These are phyloP conservation scores for Diatrype stigma DNA, from an alignment of 2,329 filamentous ascomycete genomes.

Conservation along the genomic window DNA sequence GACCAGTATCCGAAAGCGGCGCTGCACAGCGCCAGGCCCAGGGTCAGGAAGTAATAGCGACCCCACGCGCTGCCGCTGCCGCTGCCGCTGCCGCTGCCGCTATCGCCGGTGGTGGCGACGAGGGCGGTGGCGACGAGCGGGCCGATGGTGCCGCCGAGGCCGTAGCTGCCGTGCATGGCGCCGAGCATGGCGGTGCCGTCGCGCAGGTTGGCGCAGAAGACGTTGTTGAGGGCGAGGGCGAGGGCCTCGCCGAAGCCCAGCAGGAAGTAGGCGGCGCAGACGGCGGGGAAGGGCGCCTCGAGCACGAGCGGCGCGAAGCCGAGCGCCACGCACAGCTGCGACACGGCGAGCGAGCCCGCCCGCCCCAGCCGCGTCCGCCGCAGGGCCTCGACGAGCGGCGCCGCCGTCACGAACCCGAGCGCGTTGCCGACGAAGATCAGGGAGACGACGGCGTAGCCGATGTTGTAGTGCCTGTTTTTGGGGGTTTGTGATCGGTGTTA, in stretches of 20 bases:
- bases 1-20: slow-evolving; percentile 59
- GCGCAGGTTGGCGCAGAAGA: slow-evolving; percentile 52
- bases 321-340: slow-evolving; percentile 50
- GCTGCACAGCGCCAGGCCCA: slow-evolving; percentile 55
- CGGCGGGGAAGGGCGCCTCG: slow-evolving; percentile 64
- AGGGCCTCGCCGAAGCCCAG: slow-evolving; percentile 56
- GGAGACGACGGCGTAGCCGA: slow-evolving; percentile 75
- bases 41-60: slow-evolving; percentile 65
- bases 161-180: slow-evolving; percentile 63
- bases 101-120: slow-evolving; percentile 50
- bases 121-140: slow-evolving; percentile 74
- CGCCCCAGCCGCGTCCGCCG: slow-evolving; percentile 61
- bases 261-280: slow-evolving; percentile 67
- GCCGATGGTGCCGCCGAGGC: slow-evolving; percentile 60
- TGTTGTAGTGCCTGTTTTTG: slow-evolving; percentile 55
- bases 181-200: slow-evolving; percentile 55
- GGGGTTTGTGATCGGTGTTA: no score
- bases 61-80: slow-evolving; percentile 59
- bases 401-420: slow-evolving; percentile 69
- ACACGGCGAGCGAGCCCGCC: slow-evolving; percentile 57
- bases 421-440: slow-evolving; percentile 79
- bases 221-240: slow-evolving; percentile 54
- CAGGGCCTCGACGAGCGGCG: slow-evolving; percentile 63
- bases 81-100: no score
- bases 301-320: slow-evolving; percentile 64